phyloP scores from a whole-genome alignment of 2,329 filamentous ascomycete genomes.

The Alternaria gaisen region DNA sequence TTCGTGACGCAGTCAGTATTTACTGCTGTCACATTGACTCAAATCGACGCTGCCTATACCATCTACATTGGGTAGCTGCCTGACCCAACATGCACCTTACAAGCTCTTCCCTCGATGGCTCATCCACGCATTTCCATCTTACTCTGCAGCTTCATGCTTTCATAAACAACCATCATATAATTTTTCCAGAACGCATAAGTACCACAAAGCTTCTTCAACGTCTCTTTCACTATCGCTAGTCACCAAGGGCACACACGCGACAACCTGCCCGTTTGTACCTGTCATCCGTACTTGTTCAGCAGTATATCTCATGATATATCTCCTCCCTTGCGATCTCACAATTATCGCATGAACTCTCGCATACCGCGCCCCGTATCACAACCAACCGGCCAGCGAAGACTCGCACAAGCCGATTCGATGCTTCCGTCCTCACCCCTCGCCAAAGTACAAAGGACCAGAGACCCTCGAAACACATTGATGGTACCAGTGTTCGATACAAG shows the following conservation, averaged over 20 bases:
- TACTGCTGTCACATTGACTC: not conserved
- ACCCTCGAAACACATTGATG: not conserved
- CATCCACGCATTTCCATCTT: not conserved
- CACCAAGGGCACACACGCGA: conserved; percentile 6
- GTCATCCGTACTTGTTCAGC: not conserved
- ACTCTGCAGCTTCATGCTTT: not conserved
- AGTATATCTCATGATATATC: not conserved
- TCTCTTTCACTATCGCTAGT: conserved; percentile 6
- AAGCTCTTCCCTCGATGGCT: not conserved
- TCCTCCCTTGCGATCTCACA: not conserved
- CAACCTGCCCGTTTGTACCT: conserved; percentile 6
- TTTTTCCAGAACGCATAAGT: not conserved
- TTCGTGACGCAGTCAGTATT: not conserved
- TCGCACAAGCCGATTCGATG: conserved; percentile 1
- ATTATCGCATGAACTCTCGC: not conserved
- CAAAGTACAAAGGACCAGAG: not conserved
- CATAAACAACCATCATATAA: not conserved
- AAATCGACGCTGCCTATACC: not conserved
- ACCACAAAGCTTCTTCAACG: not conserved
- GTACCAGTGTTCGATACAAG: not conserved
- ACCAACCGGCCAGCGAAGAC: not conserved
- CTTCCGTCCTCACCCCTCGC: conserved; percentile 9
- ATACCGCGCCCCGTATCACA: not conserved
- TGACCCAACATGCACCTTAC: not conserved
- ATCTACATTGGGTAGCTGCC: not conserved